These are phyloP conservation scores for Musa beccarii DNA, from an alignment of 176 grass and related monocot species.

Conservation along the genomic window DNA sequence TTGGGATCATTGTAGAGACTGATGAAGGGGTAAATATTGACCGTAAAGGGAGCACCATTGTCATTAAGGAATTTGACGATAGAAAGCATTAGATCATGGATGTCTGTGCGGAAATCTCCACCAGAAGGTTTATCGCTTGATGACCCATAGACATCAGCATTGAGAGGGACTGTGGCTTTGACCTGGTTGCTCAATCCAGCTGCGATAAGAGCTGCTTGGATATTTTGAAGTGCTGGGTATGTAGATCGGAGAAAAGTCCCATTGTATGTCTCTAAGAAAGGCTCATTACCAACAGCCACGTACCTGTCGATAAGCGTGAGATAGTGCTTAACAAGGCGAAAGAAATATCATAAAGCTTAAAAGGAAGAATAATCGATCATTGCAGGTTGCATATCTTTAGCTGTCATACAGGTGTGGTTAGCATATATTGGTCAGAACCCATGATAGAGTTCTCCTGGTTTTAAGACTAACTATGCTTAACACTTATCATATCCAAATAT, in stretches of 20 bases:
- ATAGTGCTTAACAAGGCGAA: too few relatives aligned
- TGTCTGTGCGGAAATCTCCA: conserved; percentile 73
- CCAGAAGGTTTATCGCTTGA: conserved; percentile 51
- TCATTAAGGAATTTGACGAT: conserved; percentile 82
- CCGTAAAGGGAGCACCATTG: conserved; percentile 65
- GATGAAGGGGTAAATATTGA: conserved; percentile 27
- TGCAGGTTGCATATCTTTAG: too few relatives aligned
- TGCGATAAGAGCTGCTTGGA: conserved; percentile 62
- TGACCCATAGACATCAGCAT: conserved; percentile 72
- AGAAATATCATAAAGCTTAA: too few relatives aligned
- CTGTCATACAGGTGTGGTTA: too few relatives aligned
- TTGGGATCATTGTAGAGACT: conserved; percentile 58
- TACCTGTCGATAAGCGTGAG: conserved; percentile 29
- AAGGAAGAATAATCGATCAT: too few relatives aligned
- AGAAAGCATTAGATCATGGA: conserved; percentile 63
- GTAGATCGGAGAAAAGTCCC: conserved; percentile 82
- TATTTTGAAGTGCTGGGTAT: conserved; percentile 67
- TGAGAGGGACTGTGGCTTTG: conserved; percentile 65
- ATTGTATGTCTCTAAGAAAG: conserved; percentile 62
- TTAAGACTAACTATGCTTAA: too few relatives aligned
- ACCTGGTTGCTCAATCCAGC: conserved; percentile 57
- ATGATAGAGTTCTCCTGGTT: too few relatives aligned
- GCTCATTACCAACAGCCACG: conserved; percentile 38
- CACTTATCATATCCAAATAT: too few relatives aligned
- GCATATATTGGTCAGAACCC: too few relatives aligned